Evolutionary conservation across 345 rosid species (phyloP), one percentile per base, ranked within the genome.

Genomic region (Acer yangbiense): DNA sequence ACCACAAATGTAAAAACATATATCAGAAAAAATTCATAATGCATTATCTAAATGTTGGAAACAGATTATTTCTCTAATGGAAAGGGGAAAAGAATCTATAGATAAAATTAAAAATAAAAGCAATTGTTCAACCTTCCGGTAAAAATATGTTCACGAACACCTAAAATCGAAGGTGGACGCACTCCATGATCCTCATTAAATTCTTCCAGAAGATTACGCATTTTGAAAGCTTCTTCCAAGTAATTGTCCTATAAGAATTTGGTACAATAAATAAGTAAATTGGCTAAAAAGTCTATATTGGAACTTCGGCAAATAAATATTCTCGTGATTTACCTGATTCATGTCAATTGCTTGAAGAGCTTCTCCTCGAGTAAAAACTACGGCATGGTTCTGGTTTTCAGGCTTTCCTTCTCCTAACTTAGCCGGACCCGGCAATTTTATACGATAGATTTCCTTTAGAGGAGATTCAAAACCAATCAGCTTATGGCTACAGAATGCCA

Each of bases 401-500:
- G 99, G 99, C 82, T 94, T 94, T 77, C 98, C 99, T 87, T 96
- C 99, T 81, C 98, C 98, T 69, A 92, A 65, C 87, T 96, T 94
- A 27, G 95, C 98, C 44, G 86, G 72, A 79, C 98, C 98, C 11
- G 99, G 99, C 79, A 96, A 78, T 84, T 89, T 96, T 82, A 92
- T 93, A 54, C 99, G 92, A 77, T 92, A 96, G 52, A 94, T 92
- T 96, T 96, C 98, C 99, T 96, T 68, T 48, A 80, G 16, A 77
- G 69, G 74, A 80, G 64, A 76, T 17, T 14, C 65, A 61, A 77
- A 64, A 50, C 70, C 7, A 71, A 77, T 82, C 68, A 82, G 79
- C 54, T 12, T 43, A 68, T 73, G 71, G 43, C 27, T 27, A 61
- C 60, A 39, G 39, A 27, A 62, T 2, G 7, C 21, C 35, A 23